A percentile compares a stretch with the other conserved stretches of the same genome.
These are phyloP conservation scores for Cyclostephanos tholiformis DNA, from an alignment of 108 stramenopile species.

Conservation along the genomic window DNA sequence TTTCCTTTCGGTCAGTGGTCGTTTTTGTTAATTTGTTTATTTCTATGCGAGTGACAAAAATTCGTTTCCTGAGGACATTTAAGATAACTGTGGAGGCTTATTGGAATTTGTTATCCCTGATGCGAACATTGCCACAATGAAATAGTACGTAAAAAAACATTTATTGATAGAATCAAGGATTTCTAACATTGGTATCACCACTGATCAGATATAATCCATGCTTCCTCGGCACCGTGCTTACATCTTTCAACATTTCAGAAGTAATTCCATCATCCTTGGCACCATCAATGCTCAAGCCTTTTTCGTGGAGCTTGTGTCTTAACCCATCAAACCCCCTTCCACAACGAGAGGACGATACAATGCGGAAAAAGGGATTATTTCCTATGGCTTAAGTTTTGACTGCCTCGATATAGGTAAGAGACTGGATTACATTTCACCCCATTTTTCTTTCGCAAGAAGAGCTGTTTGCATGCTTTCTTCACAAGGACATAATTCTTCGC, in stretches of 20 bases:
- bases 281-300: conserved; percentile 3
- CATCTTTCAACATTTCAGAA: not conserved
- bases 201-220: not conserved
- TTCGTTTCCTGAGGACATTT: too few relatives aligned
- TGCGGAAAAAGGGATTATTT: not conserved
- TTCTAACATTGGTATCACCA: not conserved
- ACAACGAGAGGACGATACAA: not conserved
- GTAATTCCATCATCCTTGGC: not conserved
- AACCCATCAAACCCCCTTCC: not conserved
- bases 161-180: too few relatives aligned
- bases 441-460: conserved; percentile 5
- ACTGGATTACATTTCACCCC: not conserved
- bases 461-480: not conserved
- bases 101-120: too few relatives aligned
- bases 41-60: not conserved
- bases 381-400: not conserved
- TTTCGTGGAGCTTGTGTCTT: not conserved
- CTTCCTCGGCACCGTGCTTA: not conserved
- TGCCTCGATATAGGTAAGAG: not conserved
- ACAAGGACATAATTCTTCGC: not conserved
- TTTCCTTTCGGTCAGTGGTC: not conserved
- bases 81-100: too few relatives aligned
- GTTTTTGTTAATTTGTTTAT: not conserved
- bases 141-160: too few relatives aligned
- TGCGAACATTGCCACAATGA: too few relatives aligned